phyloP scores from a whole-genome alignment of 176 grass and related monocot species.

The Raddia guianensis region DNA sequence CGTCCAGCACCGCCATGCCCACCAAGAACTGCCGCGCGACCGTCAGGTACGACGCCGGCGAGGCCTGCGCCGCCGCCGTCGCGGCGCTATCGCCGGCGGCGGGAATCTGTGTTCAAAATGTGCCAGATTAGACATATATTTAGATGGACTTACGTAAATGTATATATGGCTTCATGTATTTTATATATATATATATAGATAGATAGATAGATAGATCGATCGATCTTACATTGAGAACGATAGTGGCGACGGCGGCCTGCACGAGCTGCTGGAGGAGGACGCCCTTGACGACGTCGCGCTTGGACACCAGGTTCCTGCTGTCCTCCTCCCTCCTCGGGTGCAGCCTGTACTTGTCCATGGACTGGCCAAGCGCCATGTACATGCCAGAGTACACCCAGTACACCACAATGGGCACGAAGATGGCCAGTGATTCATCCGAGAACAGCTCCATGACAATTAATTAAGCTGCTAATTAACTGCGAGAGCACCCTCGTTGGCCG shows the following conservation, averaged over 20 bases:
- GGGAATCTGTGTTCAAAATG: no score
- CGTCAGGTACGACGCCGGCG: background rate
- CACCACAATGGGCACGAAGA: slow-evolving; percentile 43
- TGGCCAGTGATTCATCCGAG: slow-evolving; percentile 45
- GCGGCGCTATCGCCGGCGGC: background rate
- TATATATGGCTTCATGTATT: no score
- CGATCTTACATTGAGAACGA: slow-evolving; percentile 14
- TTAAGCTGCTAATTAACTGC: no score
- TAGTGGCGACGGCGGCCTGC: slow-evolving; percentile 20
- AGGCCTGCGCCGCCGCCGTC: background rate
- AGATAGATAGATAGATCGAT: no score
- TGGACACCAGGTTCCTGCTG: slow-evolving; percentile 48
- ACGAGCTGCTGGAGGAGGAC: slow-evolving; percentile 50
- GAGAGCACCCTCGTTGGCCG: no score
- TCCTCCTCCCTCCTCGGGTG: slow-evolving; percentile 45
- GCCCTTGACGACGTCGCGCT: slow-evolving; percentile 33
- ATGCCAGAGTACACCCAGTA: slow-evolving; percentile 56
- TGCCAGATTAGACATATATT: no score
- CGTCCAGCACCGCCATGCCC: slow-evolving; percentile 42
- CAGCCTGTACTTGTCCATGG: slow-evolving; percentile 48
- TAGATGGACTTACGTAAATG: no score
- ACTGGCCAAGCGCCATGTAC: slow-evolving; percentile 36
- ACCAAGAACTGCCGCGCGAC: slow-evolving; percentile 14
- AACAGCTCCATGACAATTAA: slow-evolving; percentile 7
- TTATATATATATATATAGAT: no score